A percentile compares a stretch with the other conserved stretches of the same genome.
Evolutionary conservation across 768 basidiomycete species (phyloP).

Genomic region (Atractiella rhizophila): DNA sequence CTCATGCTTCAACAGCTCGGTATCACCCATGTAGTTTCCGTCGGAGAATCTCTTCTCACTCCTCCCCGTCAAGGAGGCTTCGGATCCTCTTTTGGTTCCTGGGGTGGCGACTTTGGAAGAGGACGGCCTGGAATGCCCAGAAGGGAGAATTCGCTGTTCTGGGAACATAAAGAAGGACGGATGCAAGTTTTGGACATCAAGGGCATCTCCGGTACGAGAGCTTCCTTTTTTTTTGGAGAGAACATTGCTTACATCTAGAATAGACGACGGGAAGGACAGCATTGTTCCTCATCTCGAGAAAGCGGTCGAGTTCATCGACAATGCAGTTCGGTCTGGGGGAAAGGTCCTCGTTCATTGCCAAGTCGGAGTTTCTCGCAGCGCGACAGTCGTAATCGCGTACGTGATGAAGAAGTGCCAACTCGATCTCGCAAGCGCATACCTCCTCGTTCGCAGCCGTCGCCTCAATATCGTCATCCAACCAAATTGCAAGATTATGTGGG

Average conservation of each 20-base stretch:
- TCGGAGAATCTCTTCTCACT: constrained; percentile 76
- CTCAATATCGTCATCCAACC: constrained; percentile 43
- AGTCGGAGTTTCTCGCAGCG: constrained; percentile 93
- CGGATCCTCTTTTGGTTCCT: constrained; percentile 1
- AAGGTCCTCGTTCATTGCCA: constrained; percentile 85
- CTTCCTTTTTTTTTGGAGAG: constrained; percentile 4
- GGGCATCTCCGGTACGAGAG: constrained; percentile 14
- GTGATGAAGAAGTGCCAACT: constrained; percentile 76
- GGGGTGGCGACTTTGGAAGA: too few relatives aligned
- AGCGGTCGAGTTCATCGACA: constrained; percentile 82
- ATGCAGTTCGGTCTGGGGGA: constrained; percentile 54
- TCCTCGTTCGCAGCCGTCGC: constrained; percentile 68
- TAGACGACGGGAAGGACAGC: constrained; percentile 93
- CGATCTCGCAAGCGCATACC: constrained; percentile 74
- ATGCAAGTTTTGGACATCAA: constrained; percentile 80
- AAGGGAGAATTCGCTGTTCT: constrained; percentile 45
- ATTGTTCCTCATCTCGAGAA: constrained; percentile 65
- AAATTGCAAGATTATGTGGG: constrained; percentile 83
- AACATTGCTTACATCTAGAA: too few relatives aligned
- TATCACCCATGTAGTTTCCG: constrained; percentile 88
- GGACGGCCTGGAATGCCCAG: too few relatives aligned
- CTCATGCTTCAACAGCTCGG: constrained; percentile 89
- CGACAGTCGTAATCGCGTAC: constrained; percentile 88
- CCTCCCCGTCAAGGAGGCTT: constrained; percentile 31
- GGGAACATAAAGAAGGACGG: constrained; percentile 62